Percentiles rank a stretch among this genome's conserved stretches.
Conservation (phyloP, 23 red algal genomes). For the Agarophyton chilense region DNA sequence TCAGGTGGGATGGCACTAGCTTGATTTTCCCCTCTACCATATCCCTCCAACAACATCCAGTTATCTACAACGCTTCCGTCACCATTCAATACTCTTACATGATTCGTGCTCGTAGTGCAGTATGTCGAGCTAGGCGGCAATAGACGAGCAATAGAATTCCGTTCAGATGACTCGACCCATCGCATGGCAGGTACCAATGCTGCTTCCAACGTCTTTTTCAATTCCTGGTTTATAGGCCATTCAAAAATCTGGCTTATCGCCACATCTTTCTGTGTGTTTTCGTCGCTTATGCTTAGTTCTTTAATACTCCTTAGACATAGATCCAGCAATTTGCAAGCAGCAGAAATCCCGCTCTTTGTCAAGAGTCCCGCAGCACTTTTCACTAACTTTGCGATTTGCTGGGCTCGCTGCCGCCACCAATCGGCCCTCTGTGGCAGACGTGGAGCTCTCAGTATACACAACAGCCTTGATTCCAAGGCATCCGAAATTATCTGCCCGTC, state of each 20-base stretch:
- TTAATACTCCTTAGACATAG: constrained; percentile 33
- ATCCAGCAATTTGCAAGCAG: constrained; percentile 42
- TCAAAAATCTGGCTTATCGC: constrained; percentile 37
- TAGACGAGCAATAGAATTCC: constrained; percentile 7
- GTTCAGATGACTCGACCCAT: constrained; percentile 33
- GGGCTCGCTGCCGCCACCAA: constrained; percentile 29
- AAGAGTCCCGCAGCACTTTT: constrained; percentile 14
- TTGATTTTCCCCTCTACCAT: constrained; percentile 57
- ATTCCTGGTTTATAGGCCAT: constrained; percentile 5
- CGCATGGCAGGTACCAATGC: constrained; percentile 34
- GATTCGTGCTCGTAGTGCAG: background rate
- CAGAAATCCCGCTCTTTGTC: constrained; percentile 1
- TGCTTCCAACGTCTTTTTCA: constrained; percentile 14
- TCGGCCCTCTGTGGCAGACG: background rate
- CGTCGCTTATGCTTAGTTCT: background rate
- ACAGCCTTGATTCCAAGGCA: constrained; percentile 47
- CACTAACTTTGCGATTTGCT: constrained; percentile 30
- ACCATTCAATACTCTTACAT: constrained; percentile 22
- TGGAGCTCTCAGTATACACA: constrained; percentile 24
- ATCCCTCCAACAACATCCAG: constrained; percentile 76
- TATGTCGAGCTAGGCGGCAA: background rate
- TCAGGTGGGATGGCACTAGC: constrained; percentile 26
- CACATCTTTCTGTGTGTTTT: background rate
- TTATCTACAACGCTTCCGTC: constrained; percentile 56
- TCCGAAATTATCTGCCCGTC: constrained; percentile 42